Evolutionary conservation across 345 rosid genomes (phyloP).

Genomic region (Arabidopsis arenosa): DNA sequence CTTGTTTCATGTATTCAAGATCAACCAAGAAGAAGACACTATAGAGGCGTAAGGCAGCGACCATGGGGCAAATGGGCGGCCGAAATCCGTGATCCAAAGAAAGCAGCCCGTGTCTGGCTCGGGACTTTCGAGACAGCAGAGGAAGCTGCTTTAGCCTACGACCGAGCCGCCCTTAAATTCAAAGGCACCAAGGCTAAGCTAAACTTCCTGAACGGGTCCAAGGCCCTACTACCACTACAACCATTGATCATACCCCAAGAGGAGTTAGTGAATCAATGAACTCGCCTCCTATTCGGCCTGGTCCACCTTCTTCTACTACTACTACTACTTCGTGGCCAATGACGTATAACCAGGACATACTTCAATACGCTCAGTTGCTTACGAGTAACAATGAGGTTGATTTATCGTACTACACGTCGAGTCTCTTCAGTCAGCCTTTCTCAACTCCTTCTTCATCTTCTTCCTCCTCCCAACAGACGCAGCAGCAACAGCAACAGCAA

Average conservation of each 20-base stretch:
- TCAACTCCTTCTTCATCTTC: conserved; percentile 49
- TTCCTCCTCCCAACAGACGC: conserved; percentile 40
- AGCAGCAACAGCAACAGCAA: conserved; percentile 1
- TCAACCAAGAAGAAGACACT: conserved; percentile 64
- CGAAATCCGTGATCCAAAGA: conserved; percentile 84
- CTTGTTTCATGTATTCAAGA: conserved; percentile 48
- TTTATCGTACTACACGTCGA: conserved; percentile 62
- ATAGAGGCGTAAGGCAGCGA: conserved; percentile 94
- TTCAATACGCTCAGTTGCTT: conserved; percentile 78
- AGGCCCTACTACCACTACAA: conserved; percentile 49
- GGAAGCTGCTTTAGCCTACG: conserved; percentile 91
- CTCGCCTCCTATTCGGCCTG: conserved; percentile 29
- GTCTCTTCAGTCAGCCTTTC: conserved; percentile 52
- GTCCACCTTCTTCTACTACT: conserved; percentile 39
- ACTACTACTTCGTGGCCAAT: conserved; percentile 39
- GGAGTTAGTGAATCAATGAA: conserved; percentile 23
- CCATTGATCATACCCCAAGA: conserved; percentile 5
- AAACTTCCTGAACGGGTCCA: conserved; percentile 85
- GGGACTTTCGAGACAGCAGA: conserved; percentile 91
- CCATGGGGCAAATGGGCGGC: conserved; percentile 99
- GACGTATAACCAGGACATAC: conserved; percentile 63
- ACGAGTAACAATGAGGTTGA: conserved; percentile 68
- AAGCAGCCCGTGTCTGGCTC: conserved; percentile 85
- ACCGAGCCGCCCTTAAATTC: conserved; percentile 86
- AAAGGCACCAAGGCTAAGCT: conserved; percentile 95